Conservation (phyloP, 208 protist genomes). For the Trypanosoma platydactyli region DNA sequence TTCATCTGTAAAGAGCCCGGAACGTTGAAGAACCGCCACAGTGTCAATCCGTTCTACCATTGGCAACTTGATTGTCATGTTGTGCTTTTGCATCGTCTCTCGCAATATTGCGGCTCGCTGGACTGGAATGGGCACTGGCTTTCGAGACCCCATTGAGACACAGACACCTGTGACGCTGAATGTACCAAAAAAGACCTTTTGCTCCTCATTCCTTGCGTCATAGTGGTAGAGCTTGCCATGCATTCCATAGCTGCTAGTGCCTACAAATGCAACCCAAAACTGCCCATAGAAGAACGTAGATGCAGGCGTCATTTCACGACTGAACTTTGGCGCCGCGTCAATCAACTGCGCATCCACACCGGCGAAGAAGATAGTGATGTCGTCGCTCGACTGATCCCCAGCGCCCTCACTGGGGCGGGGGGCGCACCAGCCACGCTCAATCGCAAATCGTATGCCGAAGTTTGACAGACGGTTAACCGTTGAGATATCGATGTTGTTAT, state of each 20-base stretch:
- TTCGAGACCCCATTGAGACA: constrained; percentile 48
- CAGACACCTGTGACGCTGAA: constrained; percentile 60
- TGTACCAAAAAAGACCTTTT: constrained; percentile 35
- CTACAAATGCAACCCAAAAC: constrained; percentile 48
- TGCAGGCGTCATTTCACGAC: constrained; percentile 35
- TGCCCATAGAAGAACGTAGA: constrained; percentile 37
- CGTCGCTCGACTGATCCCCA: not conserved
- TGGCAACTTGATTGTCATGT: not conserved
- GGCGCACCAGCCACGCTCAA: constrained; percentile 57
- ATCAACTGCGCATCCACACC: constrained; percentile 48
- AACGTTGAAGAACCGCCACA: not conserved
- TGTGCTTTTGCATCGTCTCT: constrained; percentile 11
- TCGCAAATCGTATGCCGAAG: constrained; percentile 53
- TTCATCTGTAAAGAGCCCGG: constrained; percentile 1
- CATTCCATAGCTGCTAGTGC: constrained; percentile 57
- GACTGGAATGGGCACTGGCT: constrained; percentile 24
- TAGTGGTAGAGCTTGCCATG: constrained; percentile 48
- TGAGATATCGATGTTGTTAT: constrained; percentile 51
- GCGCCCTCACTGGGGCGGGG: constrained; percentile 8
- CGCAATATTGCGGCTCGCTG: constrained; percentile 12
- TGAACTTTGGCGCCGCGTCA: constrained; percentile 29
- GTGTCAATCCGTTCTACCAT: constrained; percentile 12
- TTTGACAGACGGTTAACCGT: constrained; percentile 54
- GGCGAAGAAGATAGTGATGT: constrained; percentile 62
- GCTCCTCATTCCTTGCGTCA: constrained; percentile 31